Percentiles rank a stretch among this genome's conserved stretches.
Conservation (phyloP, 1,284 basidiomycete genomes). For the Tilletia walkeri region DNA sequence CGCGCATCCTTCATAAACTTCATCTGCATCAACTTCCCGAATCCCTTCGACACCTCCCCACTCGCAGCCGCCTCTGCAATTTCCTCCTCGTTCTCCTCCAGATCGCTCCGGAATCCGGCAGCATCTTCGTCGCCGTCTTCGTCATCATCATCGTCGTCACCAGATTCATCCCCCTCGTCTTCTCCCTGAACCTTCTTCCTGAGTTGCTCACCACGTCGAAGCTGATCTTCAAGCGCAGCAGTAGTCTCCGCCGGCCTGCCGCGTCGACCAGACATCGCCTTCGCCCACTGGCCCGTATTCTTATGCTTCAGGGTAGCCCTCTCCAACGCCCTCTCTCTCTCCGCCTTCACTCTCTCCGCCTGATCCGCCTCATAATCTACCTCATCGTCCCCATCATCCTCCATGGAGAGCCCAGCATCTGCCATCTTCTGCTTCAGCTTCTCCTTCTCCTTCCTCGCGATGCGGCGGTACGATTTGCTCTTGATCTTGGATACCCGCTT, state of each 20-base stretch:
- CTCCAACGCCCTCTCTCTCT: conserved; percentile 62
- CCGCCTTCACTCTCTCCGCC: conserved; percentile 66
- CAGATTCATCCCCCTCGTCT: conserved; percentile 25
- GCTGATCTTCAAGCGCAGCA: conserved; percentile 46
- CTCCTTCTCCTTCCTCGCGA: conserved; percentile 75
- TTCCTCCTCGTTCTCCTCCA: conserved; percentile 7
- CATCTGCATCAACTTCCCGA: conserved; percentile 44
- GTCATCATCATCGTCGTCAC: conserved; percentile 24
- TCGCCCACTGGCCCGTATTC: conserved; percentile 55
- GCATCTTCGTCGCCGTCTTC: conserved; percentile 25
- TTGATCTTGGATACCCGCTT: conserved; percentile 93
- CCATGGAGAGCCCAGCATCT: conserved; percentile 18
- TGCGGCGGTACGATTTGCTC: conserved; percentile 83
- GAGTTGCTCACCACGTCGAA: conserved; percentile 36
- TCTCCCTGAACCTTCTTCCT: conserved; percentile 40
- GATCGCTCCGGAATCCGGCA: conserved; percentile 11
- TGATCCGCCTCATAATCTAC: conserved; percentile 45
- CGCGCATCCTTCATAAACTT: conserved; percentile 56
- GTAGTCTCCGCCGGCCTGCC: conserved; percentile 40
- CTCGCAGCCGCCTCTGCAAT: background rate
- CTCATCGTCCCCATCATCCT: conserved; percentile 42
- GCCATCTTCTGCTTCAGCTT: conserved; percentile 60
- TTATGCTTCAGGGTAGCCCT: conserved; percentile 54
- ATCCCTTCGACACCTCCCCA: background rate
- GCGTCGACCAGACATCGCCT: conserved; percentile 30